A percentile compares a stretch with the other conserved stretches of the same genome.
These are phyloP conservation scores for Neofusicoccum sp. DNA, from an alignment of 2,329 filamentous ascomycete genomes.

Conservation along the genomic window DNA sequence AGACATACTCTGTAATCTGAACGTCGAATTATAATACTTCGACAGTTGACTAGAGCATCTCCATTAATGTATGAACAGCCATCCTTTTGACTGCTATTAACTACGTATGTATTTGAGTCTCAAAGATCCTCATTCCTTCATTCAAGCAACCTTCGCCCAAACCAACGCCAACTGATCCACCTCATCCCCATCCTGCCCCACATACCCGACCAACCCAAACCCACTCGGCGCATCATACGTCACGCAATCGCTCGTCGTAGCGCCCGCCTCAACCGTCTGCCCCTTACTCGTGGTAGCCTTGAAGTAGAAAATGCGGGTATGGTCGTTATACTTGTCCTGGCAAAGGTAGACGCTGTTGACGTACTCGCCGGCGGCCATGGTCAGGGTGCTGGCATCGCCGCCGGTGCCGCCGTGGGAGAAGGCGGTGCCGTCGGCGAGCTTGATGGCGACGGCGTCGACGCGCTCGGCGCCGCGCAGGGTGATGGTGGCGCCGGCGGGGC, in stretches of 20 bases:
- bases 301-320: conserved; percentile 60
- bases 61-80: no score
- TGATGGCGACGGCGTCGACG: conserved; percentile 55
- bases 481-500: conserved; percentile 33
- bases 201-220: conserved; percentile 58
- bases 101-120: no score
- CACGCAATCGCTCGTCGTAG: conserved; percentile 50
- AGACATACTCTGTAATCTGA: no score
- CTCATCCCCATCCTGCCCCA: conserved; percentile 57
- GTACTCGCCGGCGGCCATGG: conserved; percentile 51
- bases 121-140: background rate
- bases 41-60: no score
- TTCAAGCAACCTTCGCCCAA: conserved; percentile 19
- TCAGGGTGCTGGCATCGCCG: conserved; percentile 48
- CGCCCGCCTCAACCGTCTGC: conserved; percentile 50
- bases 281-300: conserved; percentile 56
- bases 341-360: conserved; percentile 56
- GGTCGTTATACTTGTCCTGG: conserved; percentile 48
- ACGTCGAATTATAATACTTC: no score
- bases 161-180: conserved; percentile 55
- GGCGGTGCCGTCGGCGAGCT: conserved; percentile 51
- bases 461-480: conserved; percentile 53
- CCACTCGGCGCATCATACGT: conserved; percentile 51
- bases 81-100: no score
- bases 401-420: conserved; percentile 59